Evolutionary conservation across 768 basidiomycete species (phyloP).

Genomic region (Termitomyces sp.): DNA sequence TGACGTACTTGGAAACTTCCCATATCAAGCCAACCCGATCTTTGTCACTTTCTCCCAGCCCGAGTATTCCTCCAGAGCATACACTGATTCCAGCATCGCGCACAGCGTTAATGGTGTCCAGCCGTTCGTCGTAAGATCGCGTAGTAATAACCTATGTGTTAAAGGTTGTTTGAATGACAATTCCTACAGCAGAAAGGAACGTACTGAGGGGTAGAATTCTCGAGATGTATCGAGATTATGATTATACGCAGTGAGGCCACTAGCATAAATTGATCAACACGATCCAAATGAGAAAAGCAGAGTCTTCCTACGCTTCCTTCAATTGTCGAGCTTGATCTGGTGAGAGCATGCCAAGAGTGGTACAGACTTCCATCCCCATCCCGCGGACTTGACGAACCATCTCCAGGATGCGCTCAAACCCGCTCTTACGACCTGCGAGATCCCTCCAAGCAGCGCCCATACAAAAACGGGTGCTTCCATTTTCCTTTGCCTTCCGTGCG

Average conservation of each 20-base stretch:
- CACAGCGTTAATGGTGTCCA: slow-evolving; percentile 86
- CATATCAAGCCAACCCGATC: slow-evolving; percentile 93
- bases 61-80: slow-evolving; percentile 94
- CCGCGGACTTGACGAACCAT: slow-evolving; percentile 90
- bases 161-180: neutral
- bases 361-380: slow-evolving; percentile 99
- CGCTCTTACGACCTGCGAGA: slow-evolving; percentile 85
- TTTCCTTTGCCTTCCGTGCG: slow-evolving; percentile 89
- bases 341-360: slow-evolving; percentile 94
- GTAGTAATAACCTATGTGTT: slow-evolving; percentile 82
- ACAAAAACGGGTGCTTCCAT: slow-evolving; percentile 96
- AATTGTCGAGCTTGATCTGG: slow-evolving; percentile 89
- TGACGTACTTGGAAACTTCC: slow-evolving; percentile 81
- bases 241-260: slow-evolving; percentile 95
- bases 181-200: slow-evolving; percentile 7
- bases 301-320: slow-evolving; percentile 80
- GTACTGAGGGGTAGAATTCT: slow-evolving; percentile 89
- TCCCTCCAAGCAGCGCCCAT: slow-evolving; percentile 99
- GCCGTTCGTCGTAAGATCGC: slow-evolving; percentile 87
- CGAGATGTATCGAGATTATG: slow-evolving; percentile 98
- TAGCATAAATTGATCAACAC: slow-evolving; percentile 21
- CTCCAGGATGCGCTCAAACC: slow-evolving; percentile 86
- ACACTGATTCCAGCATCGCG: slow-evolving; percentile 95
- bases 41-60: slow-evolving; percentile 84
- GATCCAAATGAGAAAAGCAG: neutral